phyloP scores from a whole-genome alignment of 169 alveolate species.

The Plasmodium fragile region DNA sequence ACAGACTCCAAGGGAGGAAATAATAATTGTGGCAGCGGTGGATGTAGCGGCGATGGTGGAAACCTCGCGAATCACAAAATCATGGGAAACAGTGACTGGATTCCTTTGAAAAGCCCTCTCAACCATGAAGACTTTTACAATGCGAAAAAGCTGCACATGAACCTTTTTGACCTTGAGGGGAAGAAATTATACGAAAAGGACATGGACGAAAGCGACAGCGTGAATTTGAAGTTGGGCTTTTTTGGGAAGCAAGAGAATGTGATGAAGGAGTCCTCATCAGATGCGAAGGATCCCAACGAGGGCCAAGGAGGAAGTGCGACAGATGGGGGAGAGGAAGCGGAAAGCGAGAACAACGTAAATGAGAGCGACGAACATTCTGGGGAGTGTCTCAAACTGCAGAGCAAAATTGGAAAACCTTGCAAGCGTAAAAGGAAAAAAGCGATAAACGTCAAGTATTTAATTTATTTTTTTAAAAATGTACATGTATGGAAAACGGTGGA shows the following conservation, averaged over 20 bases:
- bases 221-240: neutral
- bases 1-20: neutral
- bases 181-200: neutral
- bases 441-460: conserved; percentile 34
- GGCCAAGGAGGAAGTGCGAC: neutral
- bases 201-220: neutral
- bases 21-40: neutral
- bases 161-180: neutral
- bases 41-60: neutral
- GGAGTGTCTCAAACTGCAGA: neutral
- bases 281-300: neutral
- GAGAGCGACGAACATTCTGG: neutral
- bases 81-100: neutral
- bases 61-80: neutral
- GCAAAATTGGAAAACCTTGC: neutral
- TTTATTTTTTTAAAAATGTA: conserved; percentile 43
- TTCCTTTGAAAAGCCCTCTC: conserved; percentile 26
- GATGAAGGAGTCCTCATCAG: neutral
- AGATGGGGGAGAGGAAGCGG: neutral
- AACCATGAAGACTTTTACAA: conserved; percentile 44
- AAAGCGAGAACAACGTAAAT: neutral
- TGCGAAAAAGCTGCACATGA: neutral
- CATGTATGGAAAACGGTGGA: conserved; percentile 29
- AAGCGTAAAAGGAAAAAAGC: neutral
- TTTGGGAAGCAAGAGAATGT: neutral